Percentiles rank a stretch among this genome's conserved stretches.
These are phyloP conservation scores for Urtica urens DNA, from an alignment of 306 rosid genomes.

Conservation along the genomic window DNA sequence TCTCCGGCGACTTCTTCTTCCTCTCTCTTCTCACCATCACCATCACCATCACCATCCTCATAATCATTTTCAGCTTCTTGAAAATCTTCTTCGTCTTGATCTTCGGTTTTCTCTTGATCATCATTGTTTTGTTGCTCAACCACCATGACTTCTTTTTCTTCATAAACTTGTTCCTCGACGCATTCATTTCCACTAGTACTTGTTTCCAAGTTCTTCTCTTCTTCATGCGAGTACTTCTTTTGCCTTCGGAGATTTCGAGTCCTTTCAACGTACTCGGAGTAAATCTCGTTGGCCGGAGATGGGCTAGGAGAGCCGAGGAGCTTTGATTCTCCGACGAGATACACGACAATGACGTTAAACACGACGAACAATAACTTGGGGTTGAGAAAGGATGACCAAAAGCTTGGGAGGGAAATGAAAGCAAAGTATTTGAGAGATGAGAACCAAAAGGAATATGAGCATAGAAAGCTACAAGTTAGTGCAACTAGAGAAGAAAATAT, in stretches of 20 bases:
- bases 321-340: conserved; percentile 34
- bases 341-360: conserved; percentile 28
- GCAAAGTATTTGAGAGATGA: conserved; percentile 11
- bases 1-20: conserved; percentile 3
- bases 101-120: neutral
- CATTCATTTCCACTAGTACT: neutral
- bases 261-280: conserved; percentile 19
- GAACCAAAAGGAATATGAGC: conserved; percentile 21
- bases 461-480: conserved; percentile 19
- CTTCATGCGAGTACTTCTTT: neutral
- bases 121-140: conserved; percentile 1
- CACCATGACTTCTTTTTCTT: conserved; percentile 1
- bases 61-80: neutral
- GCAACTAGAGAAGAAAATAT: conserved; percentile 20
- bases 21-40: neutral
- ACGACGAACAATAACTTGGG: conserved; percentile 31
- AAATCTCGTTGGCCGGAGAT: conserved; percentile 10
- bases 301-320: conserved; percentile 5
- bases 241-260: conserved; percentile 9
- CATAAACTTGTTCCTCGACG: neutral
- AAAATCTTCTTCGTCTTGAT: neutral
- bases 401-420: conserved; percentile 14
- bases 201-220: neutral
- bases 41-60: neutral
- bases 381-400: conserved; percentile 17